Conservation (phyloP, 2,329 filamentous ascomycete genomes). For the Pseudogymnoascus verrucosus region DNA sequence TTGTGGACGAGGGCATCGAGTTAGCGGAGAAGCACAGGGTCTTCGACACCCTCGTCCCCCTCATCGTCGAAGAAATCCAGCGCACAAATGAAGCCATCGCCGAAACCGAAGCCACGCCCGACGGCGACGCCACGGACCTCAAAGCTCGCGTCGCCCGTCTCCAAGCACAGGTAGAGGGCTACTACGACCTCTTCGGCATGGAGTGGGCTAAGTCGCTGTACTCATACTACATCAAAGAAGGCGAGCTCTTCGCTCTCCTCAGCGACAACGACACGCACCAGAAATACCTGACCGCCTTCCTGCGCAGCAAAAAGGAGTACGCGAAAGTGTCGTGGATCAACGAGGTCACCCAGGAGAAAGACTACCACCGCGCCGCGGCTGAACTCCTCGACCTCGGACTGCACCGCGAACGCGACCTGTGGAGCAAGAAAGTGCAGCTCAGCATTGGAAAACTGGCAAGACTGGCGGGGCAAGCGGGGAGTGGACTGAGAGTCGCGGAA, state of each 20-base stretch:
- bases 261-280: slow-evolving; percentile 61
- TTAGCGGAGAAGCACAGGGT: slow-evolving; percentile 56
- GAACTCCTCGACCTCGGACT: slow-evolving; percentile 64
- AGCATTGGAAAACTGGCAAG: slow-evolving; percentile 78
- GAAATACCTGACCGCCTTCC: slow-evolving; percentile 67
- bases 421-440: slow-evolving; percentile 89
- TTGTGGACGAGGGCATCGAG: slow-evolving; percentile 43
- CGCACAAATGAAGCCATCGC: slow-evolving; percentile 14
- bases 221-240: slow-evolving; percentile 62
- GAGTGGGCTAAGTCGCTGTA: slow-evolving; percentile 65
- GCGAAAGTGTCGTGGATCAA: slow-evolving; percentile 92
- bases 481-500: slow-evolving; percentile 21
- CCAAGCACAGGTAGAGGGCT: slow-evolving; percentile 20
- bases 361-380: slow-evolving; percentile 65
- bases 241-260: slow-evolving; percentile 60
- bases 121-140: slow-evolving; percentile 15
- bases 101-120: slow-evolving; percentile 14
- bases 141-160: slow-evolving; percentile 14
- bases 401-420: slow-evolving; percentile 67
- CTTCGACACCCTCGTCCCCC: slow-evolving; percentile 52
- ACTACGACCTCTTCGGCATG: slow-evolving; percentile 36
- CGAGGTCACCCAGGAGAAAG: slow-evolving; percentile 67
- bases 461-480: slow-evolving; percentile 51
- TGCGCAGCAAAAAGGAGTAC: slow-evolving; percentile 63
- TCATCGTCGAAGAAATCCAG: slow-evolving; percentile 25